phyloP scores from a whole-genome alignment of 768 basidiomycete species.

The Nidularia sp. region DNA sequence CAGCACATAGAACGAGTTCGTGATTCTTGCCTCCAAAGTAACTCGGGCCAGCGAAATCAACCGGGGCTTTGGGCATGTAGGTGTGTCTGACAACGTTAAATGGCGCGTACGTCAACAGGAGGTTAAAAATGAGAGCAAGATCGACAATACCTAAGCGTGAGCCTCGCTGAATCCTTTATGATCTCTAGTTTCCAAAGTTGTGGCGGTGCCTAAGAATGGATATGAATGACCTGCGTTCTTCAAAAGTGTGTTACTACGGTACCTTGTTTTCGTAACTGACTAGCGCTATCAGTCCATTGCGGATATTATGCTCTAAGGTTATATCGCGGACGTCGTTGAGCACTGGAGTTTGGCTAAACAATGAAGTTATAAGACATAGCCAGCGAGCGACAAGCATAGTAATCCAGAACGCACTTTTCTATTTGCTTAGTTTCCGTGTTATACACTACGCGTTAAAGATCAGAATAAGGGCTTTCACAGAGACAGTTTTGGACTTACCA shows the following conservation, averaged over 20 bases:
- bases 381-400: too few species aligned
- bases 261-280: slow-evolving; percentile 77
- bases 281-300: slow-evolving; percentile 52
- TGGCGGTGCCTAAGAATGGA: slow-evolving; percentile 53
- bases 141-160: slow-evolving; percentile 31
- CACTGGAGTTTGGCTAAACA: slow-evolving; percentile 61
- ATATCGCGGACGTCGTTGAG: slow-evolving; percentile 72
- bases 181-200: slow-evolving; percentile 73
- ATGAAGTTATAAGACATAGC: too few species aligned
- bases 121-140: slow-evolving; percentile 1
- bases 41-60: slow-evolving; percentile 78
- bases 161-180: slow-evolving; percentile 48
- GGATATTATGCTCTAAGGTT: slow-evolving; percentile 48
- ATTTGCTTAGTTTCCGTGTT: slow-evolving; percentile 61
- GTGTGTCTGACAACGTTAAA: slow-evolving; percentile 48
- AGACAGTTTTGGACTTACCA: slow-evolving; percentile 41
- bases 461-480: neutral
- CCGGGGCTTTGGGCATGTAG: slow-evolving; percentile 62
- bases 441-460: slow-evolving; percentile 40
- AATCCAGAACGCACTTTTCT: slow-evolving; percentile 49
- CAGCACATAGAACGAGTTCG: slow-evolving; percentile 73
- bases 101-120: neutral
- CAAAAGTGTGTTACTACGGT: neutral
- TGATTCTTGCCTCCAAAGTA: slow-evolving; percentile 81
- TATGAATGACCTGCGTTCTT: neutral